Evolutionary conservation across 805 yeast species (phyloP), one percentile per base, ranked within the genome.

Genomic region (Candida oleophila): DNA sequence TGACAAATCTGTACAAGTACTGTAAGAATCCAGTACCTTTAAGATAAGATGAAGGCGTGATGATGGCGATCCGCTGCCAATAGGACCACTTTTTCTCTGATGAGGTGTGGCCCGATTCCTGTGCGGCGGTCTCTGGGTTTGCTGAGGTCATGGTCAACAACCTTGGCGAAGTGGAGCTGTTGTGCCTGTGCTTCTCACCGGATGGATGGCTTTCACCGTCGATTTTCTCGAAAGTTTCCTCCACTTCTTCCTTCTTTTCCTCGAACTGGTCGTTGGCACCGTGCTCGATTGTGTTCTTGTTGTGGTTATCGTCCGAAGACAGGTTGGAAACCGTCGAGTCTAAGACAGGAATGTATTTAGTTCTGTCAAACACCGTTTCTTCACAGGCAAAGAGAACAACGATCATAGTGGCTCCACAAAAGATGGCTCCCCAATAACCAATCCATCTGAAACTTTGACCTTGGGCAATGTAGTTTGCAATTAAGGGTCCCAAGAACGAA

Each of bases 391-490:
- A 77, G 21, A 83, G 53, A 44, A 84, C 61, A 12, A 84, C 74
- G 1, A 78, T 48, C 47, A 85, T 62, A 22, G 82, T 66, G 2
- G 66, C 82, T 3, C 60, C 64, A 21, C 65, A 60, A 32, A 68
- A 57, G 45, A 67, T 57, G 37, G 82, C 90, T 9, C 85, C 81
- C 47, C 83, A 74, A 59, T 87, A 85, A 30, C 90, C 89, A 4
- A 86, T 88, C 95, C 95, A 88, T 56, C 86, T 72, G 68, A 87
- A 88, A n/a, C 80, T 75, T 22, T 77, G 71, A 39, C 76, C 66
- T 39, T 79, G 74, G 7, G 82, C 77, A 52, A 86, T 80, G 55
- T 82, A 81, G n/a, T 89, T 90, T 16, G 89, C 91, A 52, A 86
- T 75, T 44, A 88, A 66, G 1, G 96, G 95, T 2, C 94, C 92